Percentiles rank a stretch among this genome's conserved stretches.
These are phyloP conservation scores for Dryadomyces quercivorus DNA, from an alignment of 2,329 filamentous ascomycete genomes.

Conservation along the genomic window DNA sequence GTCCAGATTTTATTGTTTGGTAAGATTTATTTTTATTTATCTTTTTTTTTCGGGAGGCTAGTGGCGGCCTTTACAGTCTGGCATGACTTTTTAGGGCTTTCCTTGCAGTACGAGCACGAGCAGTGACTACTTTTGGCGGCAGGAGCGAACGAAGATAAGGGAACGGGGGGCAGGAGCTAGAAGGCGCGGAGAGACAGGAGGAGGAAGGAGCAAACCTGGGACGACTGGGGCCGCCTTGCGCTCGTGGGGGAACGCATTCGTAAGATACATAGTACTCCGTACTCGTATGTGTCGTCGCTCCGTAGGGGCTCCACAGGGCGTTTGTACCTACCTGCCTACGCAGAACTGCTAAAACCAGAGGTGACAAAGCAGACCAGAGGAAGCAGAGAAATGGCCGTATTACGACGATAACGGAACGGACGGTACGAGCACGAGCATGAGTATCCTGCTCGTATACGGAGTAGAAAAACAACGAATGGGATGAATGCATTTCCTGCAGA, in stretches of 20 bases:
- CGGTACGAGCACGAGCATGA: background rate
- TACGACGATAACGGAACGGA: background rate
- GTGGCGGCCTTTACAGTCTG: background rate
- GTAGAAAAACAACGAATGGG: too few species aligned
- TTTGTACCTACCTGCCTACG: too few species aligned
- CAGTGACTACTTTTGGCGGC: background rate
- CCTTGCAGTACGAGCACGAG: background rate
- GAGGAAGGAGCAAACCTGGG: background rate
- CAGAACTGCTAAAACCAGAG: background rate
- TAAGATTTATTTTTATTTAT: constrained; percentile 7
- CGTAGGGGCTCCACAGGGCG: too few species aligned
- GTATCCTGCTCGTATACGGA: background rate
- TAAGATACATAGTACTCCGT: background rate
- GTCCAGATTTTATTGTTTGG: constrained; percentile 10
- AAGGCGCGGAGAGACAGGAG: background rate
- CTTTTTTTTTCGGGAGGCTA: constrained; percentile 5
- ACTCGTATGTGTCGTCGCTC: too few species aligned
- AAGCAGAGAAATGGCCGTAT: too few species aligned
- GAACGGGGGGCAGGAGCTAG: background rate
- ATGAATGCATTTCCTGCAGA: too few species aligned
- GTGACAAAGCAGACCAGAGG: background rate
- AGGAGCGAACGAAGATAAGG: background rate
- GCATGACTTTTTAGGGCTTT: constrained; percentile 3
- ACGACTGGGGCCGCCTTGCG: background rate
- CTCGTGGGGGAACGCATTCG: background rate